Evolutionary conservation across 2,329 filamentous ascomycete genomes (phyloP).

Genomic region (Tolypocladium ovalisporum): DNA sequence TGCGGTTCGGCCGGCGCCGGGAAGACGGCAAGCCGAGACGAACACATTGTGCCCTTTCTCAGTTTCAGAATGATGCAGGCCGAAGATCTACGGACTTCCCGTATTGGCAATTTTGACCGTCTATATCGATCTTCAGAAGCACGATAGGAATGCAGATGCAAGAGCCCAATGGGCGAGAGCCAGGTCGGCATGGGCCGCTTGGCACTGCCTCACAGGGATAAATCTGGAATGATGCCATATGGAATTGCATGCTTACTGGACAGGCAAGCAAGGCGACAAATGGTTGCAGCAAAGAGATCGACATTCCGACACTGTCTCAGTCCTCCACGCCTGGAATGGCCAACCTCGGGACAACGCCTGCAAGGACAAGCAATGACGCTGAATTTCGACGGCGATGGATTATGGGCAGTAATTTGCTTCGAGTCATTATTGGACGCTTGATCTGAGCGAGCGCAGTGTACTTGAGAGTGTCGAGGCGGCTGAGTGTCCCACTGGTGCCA

Average conservation of each 20-base stretch:
- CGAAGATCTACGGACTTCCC: too few relatives aligned
- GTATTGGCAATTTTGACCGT: background rate
- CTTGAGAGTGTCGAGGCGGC: background rate
- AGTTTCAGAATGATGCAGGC: too few relatives aligned
- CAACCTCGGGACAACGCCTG: background rate
- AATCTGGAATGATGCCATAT: background rate
- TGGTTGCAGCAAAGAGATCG: background rate
- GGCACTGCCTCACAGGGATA: background rate
- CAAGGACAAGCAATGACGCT: background rate
- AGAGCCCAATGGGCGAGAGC: background rate
- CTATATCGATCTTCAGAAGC: background rate
- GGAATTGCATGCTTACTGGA: background rate
- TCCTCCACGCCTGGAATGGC: background rate
- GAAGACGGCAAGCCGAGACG: background rate
- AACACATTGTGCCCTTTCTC: too few relatives aligned
- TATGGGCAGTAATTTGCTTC: too few relatives aligned
- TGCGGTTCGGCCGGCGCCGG: background rate
- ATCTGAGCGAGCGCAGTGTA: background rate
- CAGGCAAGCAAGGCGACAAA: background rate
- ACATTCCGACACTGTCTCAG: background rate
- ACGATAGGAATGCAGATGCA: background rate
- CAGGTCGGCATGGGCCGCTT: background rate
- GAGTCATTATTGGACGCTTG: too few relatives aligned
- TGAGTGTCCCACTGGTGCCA: background rate
- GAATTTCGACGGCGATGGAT: background rate